Percentiles rank a stretch among this genome's conserved stretches.
Evolutionary conservation across 23 red algal genomes (phyloP).

Genomic region (Gracilaria caudata): DNA sequence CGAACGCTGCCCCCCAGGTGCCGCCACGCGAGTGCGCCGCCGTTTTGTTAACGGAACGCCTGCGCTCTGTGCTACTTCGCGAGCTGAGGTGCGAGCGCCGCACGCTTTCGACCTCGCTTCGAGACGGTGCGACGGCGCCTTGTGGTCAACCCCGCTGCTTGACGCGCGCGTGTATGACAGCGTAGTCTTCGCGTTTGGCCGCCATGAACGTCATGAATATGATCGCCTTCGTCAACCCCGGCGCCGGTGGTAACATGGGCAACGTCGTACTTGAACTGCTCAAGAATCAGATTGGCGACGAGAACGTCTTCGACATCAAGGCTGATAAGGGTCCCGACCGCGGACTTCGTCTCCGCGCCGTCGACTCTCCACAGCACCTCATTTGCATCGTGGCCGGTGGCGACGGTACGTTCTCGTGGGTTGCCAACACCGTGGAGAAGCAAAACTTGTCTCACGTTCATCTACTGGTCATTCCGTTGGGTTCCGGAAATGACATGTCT

Average conservation of each 20-base stretch:
- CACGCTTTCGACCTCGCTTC: too few relatives aligned
- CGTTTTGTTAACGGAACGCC: too few relatives aligned
- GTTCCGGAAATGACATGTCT: constrained; percentile 96
- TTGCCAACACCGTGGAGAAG: constrained; percentile 67
- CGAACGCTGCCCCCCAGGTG: too few relatives aligned
- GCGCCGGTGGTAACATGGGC: constrained; percentile 77
- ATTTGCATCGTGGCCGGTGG: constrained; percentile 85
- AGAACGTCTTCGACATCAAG: constrained; percentile 84
- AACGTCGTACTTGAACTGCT: constrained; percentile 58
- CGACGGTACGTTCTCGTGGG: constrained; percentile 96
- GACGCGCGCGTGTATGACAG: too few relatives aligned
- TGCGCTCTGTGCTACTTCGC: too few relatives aligned
- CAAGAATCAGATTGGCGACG: constrained; percentile 63
- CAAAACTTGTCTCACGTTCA: constrained; percentile 45
- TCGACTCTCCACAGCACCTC: constrained; percentile 16
- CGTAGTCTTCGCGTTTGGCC: too few relatives aligned
- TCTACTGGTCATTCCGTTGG: constrained; percentile 84
- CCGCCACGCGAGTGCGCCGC: too few relatives aligned
- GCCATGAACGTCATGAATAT: constrained; percentile 34
- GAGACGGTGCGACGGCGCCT: too few relatives aligned
- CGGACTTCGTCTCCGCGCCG: constrained; percentile 44
- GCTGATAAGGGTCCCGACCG: constrained; percentile 64
- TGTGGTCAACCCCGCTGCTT: too few relatives aligned
- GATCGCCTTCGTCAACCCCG: constrained; percentile 89
- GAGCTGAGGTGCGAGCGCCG: too few relatives aligned